phyloP scores from a whole-genome alignment of 2,329 filamentous ascomycete species.

The Aureobasidium zeae region DNA sequence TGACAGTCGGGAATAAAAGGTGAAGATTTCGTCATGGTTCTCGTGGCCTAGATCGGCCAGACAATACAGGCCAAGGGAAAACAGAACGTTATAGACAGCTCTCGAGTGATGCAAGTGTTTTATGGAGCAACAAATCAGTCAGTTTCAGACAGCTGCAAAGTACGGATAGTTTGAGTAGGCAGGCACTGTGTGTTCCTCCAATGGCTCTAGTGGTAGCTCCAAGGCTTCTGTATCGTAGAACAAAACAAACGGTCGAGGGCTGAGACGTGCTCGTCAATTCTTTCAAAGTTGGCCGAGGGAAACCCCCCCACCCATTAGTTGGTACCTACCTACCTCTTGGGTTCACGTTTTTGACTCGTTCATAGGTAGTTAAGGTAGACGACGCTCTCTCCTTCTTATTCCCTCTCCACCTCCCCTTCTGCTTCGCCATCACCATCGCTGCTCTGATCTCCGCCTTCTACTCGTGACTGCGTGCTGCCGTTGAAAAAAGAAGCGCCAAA shows the following conservation, averaged over 20 bases:
- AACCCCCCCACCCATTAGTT: no score
- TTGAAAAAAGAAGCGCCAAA: background rate
- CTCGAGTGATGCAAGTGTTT: no score
- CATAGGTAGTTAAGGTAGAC: background rate
- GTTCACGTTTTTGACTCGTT: background rate
- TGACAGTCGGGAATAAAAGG: background rate
- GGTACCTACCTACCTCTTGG: background rate
- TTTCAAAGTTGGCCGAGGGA: constrained; percentile 12
- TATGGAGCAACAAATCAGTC: no score
- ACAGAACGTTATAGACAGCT: no score
- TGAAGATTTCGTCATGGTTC: constrained; percentile 4
- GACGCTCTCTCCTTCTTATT: background rate
- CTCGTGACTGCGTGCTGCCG: constrained; percentile 9
- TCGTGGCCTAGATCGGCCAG: no score
- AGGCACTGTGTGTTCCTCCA: no score
- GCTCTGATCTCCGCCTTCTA: background rate
- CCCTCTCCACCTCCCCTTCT: background rate
- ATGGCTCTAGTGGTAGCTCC: no score
- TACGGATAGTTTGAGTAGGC: no score
- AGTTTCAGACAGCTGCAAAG: no score
- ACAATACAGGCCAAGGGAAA: no score
- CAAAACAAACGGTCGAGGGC: background rate
- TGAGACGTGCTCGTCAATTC: constrained; percentile 8
- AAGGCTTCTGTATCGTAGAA: no score
- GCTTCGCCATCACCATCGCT: constrained; percentile 1